Percentiles rank a stretch among this genome's conserved stretches.
Conservation (phyloP, 176 grass and related monocot species). For the Triticum urartu region DNA sequence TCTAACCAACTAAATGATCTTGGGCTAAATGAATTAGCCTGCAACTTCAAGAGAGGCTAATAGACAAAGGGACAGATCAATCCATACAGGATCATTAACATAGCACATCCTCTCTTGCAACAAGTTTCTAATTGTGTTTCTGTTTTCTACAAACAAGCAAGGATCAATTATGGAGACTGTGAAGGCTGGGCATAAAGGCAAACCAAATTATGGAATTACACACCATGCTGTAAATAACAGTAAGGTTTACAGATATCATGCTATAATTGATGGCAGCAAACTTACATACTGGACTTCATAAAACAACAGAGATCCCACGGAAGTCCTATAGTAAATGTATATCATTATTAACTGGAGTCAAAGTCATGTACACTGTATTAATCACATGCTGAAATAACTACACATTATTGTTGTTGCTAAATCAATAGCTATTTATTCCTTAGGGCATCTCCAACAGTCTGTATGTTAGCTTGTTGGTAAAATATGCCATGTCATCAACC, state of each 20-base stretch:
- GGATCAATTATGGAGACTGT: background rate
- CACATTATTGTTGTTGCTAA: background rate
- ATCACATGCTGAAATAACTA: background rate
- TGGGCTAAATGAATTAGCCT: background rate
- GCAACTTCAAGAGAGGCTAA: background rate
- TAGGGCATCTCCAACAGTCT: no score
- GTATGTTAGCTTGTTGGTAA: no score
- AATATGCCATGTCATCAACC: no score
- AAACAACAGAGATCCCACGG: conserved; percentile 1
- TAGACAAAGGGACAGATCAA: background rate
- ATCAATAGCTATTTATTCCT: background rate
- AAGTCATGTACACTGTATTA: background rate
- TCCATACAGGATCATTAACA: background rate
- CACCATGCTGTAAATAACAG: background rate
- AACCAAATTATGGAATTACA: conserved; percentile 13
- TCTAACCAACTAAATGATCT: background rate
- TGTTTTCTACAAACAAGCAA: background rate
- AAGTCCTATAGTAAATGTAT: background rate
- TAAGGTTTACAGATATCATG: background rate
- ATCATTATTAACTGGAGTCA: background rate
- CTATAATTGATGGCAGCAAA: background rate
- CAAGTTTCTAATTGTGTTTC: background rate
- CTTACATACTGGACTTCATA: background rate
- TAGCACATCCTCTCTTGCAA: background rate
- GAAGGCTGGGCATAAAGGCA: background rate